Conservation (phyloP, 495 filamentous ascomycete species). For the Tirmania nivea region DNA sequence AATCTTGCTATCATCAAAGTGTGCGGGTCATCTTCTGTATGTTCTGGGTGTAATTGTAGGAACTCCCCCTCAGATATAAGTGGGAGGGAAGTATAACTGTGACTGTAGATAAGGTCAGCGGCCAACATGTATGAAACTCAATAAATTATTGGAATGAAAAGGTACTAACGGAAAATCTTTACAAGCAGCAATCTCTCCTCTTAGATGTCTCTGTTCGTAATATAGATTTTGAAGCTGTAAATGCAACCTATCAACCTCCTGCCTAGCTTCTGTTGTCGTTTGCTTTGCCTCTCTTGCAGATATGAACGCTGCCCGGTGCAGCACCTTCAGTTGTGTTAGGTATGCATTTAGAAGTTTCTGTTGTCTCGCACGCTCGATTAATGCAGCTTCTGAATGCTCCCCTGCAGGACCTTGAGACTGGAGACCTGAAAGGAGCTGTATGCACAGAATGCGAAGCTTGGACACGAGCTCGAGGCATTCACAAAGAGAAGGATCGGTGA, state of each 20-base stretch:
- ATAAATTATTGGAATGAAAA: background rate
- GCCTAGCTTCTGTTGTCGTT: conserved; percentile 61
- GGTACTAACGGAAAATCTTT: conserved; percentile 69
- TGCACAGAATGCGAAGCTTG: conserved; percentile 48
- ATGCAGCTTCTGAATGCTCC: background rate
- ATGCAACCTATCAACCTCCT: conserved; percentile 79
- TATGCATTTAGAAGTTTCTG: conserved; percentile 63
- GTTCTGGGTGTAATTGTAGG: conserved; percentile 53
- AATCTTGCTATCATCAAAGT: conserved; percentile 79
- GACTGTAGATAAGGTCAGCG: conserved; percentile 30
- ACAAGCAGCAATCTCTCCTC: conserved; percentile 76
- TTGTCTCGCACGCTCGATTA: conserved; percentile 44
- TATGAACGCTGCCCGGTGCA: conserved; percentile 62
- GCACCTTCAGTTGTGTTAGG: conserved; percentile 56
- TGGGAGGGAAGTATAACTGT: conserved; percentile 68
- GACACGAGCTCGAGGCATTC: conserved; percentile 50
- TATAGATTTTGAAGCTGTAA: conserved; percentile 87
- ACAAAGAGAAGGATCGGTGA: conserved; percentile 46
- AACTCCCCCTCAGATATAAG: conserved; percentile 70
- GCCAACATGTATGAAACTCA: background rate
- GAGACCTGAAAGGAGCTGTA: conserved; percentile 42
- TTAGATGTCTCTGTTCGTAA: conserved; percentile 82
- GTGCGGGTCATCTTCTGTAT: conserved; percentile 44
- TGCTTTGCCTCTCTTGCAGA: conserved; percentile 70
- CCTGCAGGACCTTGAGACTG: conserved; percentile 21